Evolutionary conservation across 75 land plant genomes (phyloP).

Genomic region (Pinus taeda): DNA sequence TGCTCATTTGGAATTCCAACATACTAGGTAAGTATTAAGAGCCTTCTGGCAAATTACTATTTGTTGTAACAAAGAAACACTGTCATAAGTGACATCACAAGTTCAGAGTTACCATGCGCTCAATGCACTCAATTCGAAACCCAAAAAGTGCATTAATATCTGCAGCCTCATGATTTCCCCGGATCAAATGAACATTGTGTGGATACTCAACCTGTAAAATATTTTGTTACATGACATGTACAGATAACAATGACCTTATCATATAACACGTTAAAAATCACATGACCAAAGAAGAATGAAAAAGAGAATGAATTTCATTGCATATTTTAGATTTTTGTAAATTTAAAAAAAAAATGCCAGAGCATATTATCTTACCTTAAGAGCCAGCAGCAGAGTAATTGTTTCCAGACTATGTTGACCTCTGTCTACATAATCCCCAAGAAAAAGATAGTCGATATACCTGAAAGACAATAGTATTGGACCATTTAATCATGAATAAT

Average conservation of each 20-base stretch:
- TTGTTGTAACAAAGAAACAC: neutral
- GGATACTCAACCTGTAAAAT: conserved; percentile 86
- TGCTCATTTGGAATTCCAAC: conserved; percentile 21
- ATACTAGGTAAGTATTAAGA: conserved; percentile 4
- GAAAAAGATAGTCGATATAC: conserved; percentile 97
- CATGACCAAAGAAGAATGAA: neutral
- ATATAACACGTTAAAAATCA: neutral
- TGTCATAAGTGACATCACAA: neutral
- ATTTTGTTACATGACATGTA: neutral
- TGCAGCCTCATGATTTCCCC: conserved; percentile 99
- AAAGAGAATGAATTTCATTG: neutral
- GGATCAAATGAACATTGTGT: conserved; percentile 90
- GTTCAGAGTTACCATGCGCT: conserved; percentile 79
- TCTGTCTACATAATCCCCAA: conserved; percentile 98
- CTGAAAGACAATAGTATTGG: conserved; percentile 35
- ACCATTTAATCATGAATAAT: conserved; percentile 8
- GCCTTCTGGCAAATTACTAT: neutral
- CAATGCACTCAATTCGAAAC: conserved; percentile 97
- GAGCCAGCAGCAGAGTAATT: conserved; percentile 85
- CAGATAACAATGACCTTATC: neutral
- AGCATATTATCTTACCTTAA: conserved; percentile 56
- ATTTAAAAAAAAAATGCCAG: neutral
- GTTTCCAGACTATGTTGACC: conserved; percentile 99
- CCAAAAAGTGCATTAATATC: conserved; percentile 99
- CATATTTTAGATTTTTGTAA: neutral